A percentile compares a stretch with the other conserved stretches of the same genome.
These are phyloP conservation scores for Leucogyrophana mollusca DNA, from an alignment of 768 basidiomycete genomes.

Conservation along the genomic window DNA sequence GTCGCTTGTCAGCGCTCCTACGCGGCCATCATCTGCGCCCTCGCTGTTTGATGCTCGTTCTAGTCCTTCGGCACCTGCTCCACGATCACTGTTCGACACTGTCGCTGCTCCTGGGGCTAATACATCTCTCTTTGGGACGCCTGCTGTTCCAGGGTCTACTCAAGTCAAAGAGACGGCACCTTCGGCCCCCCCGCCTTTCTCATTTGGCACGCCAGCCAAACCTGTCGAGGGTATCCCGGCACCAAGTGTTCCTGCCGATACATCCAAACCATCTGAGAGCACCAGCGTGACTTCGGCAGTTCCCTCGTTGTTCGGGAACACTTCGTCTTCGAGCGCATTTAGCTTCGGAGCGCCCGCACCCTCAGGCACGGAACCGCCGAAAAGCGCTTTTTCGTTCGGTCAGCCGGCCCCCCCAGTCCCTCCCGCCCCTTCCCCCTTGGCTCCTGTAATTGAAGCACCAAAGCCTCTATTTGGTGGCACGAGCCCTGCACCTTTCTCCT, in stretches of 20 bases:
- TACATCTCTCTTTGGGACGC: conserved; percentile 7
- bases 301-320: neutral
- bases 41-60: conserved; percentile 11
- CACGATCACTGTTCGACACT: neutral
- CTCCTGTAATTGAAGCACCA: conserved; percentile 31
- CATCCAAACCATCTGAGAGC: conserved; percentile 5
- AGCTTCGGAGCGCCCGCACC: conserved; percentile 14
- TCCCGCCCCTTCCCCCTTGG: conserved; percentile 6
- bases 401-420: conserved; percentile 14
- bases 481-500: conserved; percentile 39
- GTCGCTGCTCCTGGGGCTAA: conserved; percentile 1
- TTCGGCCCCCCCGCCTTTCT: conserved; percentile 20
- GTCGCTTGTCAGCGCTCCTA: conserved; percentile 10
- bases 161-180: conserved; percentile 18
- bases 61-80: conserved; percentile 5
- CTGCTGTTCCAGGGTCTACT: conserved; percentile 3
- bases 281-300: neutral
- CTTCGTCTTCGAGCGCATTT: conserved; percentile 19
- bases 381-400: conserved; percentile 33
- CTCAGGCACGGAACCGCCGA: no score
- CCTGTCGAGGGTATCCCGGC: conserved; percentile 17
- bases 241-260: conserved; percentile 8
- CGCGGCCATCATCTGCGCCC: conserved; percentile 8
- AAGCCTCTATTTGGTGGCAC: conserved; percentile 41
- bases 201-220: conserved; percentile 25